Percentiles rank a stretch among this genome's conserved stretches.
These are phyloP conservation scores for Aspergillus sp. DNA, from an alignment of 2,329 filamentous ascomycete species.

Conservation along the genomic window DNA sequence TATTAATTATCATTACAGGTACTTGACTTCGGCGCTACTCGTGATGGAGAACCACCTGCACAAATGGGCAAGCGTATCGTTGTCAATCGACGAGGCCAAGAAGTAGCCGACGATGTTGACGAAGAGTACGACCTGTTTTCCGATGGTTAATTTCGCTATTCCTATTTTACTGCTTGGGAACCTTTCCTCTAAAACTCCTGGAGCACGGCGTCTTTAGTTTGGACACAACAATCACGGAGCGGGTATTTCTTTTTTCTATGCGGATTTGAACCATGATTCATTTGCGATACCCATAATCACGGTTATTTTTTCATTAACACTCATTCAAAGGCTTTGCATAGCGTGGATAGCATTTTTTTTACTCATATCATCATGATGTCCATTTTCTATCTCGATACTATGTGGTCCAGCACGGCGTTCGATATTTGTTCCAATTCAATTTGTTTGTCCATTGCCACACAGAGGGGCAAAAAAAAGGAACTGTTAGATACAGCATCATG, in stretches of 20 bases:
- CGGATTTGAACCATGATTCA: constrained; percentile 15
- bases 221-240: neutral
- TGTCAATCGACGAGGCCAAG: constrained; percentile 35
- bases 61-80: constrained; percentile 70
- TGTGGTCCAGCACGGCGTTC: neutral
- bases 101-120: constrained; percentile 26
- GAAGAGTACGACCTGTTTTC: constrained; percentile 25
- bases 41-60: constrained; percentile 71
- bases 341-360: constrained; percentile 27
- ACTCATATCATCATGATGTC: neutral
- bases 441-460: too few relatives aligned
- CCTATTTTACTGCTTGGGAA: neutral
- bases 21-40: constrained; percentile 88
- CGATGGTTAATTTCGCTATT: constrained; percentile 10
- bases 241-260: constrained; percentile 4
- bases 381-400: too few relatives aligned
- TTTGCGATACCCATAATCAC: constrained; percentile 34
- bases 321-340: constrained; percentile 30
- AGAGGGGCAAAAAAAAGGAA: too few relatives aligned
- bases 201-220: too few relatives aligned
- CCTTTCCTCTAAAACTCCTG: neutral
- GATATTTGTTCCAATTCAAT: too few relatives aligned
- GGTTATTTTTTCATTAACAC: constrained; percentile 18
- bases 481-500: too few relatives aligned
- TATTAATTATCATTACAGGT: constrained; percentile 52